Evolutionary conservation across 2,329 filamentous ascomycete genomes (phyloP).

Genomic region (Albifimbria verrucaria): DNA sequence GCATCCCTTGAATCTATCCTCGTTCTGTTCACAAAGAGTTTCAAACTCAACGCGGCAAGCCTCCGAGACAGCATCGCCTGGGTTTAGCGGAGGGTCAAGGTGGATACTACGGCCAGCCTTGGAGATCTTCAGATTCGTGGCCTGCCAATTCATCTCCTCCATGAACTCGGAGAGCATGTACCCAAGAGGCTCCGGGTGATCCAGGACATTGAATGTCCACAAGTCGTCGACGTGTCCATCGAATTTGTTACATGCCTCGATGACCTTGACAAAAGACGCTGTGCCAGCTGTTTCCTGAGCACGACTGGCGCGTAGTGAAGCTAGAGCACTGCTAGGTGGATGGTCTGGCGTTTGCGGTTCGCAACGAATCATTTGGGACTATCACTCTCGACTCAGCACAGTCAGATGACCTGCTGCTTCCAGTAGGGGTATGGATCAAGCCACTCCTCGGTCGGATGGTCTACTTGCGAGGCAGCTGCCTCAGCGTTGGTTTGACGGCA

Average conservation of each 20-base stretch:
- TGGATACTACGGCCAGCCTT: slow-evolving; percentile 5
- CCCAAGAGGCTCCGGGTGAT: slow-evolving; percentile 17
- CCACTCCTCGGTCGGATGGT: too few species aligned
- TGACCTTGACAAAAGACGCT: slow-evolving; percentile 16
- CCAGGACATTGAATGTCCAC: slow-evolving; percentile 19
- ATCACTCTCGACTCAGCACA: too few species aligned
- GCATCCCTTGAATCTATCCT: not conserved
- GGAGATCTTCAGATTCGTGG: slow-evolving; percentile 14
- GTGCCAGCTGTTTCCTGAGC: not conserved
- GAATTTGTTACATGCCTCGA: slow-evolving; percentile 22
- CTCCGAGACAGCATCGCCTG: not conserved
- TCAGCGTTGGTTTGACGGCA: too few species aligned
- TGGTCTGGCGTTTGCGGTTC: too few species aligned
- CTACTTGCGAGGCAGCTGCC: too few species aligned
- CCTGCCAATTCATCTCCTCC: slow-evolving; percentile 15
- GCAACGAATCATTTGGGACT: too few species aligned
- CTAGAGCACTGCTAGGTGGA: too few species aligned
- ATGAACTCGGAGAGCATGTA: slow-evolving; percentile 20
- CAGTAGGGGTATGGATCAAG: too few species aligned
- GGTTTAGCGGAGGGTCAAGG: not conserved
- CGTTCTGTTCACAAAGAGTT: not conserved
- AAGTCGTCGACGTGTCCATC: slow-evolving; percentile 12
- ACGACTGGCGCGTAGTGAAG: not conserved
- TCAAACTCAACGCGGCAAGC: not conserved
- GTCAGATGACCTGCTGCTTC: too few species aligned